Conservation (phyloP, 2,329 filamentous ascomycete genomes). For the Scolecobasidium constrictum region DNA sequence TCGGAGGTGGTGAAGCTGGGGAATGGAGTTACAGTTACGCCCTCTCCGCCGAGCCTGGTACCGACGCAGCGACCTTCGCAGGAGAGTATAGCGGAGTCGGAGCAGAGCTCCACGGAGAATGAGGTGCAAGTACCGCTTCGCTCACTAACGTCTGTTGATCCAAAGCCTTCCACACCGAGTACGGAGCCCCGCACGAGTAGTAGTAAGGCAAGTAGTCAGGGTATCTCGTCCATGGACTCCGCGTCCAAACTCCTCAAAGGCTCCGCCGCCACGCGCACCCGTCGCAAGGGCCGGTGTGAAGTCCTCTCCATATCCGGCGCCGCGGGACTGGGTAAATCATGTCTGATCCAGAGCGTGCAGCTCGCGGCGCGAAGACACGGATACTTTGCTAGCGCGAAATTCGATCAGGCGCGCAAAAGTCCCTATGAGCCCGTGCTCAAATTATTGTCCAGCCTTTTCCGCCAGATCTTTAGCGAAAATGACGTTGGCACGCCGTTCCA, state of each 20-base stretch:
- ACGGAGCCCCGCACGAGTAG: neutral
- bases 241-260: slow-evolving; percentile 22
- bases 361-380: slow-evolving; percentile 44
- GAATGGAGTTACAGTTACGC: neutral
- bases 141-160: slow-evolving; percentile 14
- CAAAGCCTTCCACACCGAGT: slow-evolving; percentile 17
- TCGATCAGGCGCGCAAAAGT: slow-evolving; percentile 47
- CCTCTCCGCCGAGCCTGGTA: too few species aligned
- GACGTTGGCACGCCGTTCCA: slow-evolving; percentile 53
- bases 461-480: slow-evolving; percentile 54
- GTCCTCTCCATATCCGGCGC: slow-evolving; percentile 46
- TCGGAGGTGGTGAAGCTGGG: slow-evolving; percentile 22
- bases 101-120: slow-evolving; percentile 4
- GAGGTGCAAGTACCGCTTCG: neutral
- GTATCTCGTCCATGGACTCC: neutral
- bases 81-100: slow-evolving; percentile 1
- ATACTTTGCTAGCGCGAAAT: slow-evolving; percentile 50
- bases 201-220: neutral
- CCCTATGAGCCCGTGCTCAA: slow-evolving; percentile 52
- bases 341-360: slow-evolving; percentile 48
- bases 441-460: slow-evolving; percentile 49
- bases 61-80: slow-evolving; percentile 6
- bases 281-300: slow-evolving; percentile 46
- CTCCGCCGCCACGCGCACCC: slow-evolving; percentile 37
- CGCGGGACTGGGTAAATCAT: slow-evolving; percentile 50